These are phyloP conservation scores for Pythium phragmitis DNA, from an alignment of 352 stramenopile genomes.

Conservation along the genomic window DNA sequence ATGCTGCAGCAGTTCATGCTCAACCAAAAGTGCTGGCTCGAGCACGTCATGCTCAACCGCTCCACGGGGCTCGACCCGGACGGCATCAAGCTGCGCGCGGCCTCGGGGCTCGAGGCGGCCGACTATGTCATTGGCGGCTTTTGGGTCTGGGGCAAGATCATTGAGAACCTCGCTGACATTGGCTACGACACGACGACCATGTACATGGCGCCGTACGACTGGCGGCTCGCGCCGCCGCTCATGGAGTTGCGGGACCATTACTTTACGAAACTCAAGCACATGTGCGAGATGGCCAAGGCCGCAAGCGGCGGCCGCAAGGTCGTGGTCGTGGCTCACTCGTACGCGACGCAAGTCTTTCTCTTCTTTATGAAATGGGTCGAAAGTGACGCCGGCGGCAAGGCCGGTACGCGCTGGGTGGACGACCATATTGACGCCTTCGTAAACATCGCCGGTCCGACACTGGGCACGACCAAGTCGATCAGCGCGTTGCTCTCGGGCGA, in stretches of 20 bases:
- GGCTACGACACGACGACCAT: slow-evolving; percentile 93
- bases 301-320: slow-evolving; percentile 80
- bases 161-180: slow-evolving; percentile 90
- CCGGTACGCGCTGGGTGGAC: slow-evolving; percentile 91
- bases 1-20: slow-evolving; percentile 90
- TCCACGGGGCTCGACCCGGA: slow-evolving; percentile 88
- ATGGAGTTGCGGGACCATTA: slow-evolving; percentile 82
- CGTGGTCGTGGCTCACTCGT: slow-evolving; percentile 92
- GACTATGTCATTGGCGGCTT: slow-evolving; percentile 94
- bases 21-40: slow-evolving; percentile 91
- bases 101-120: slow-evolving; percentile 89
- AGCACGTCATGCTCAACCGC: slow-evolving; percentile 92
- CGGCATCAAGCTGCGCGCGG: slow-evolving; percentile 72
- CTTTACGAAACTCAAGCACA: slow-evolving; percentile 93
- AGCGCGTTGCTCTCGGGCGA: slow-evolving; percentile 93
- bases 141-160: slow-evolving; percentile 94
- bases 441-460: slow-evolving; percentile 93
- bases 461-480: slow-evolving; percentile 92
- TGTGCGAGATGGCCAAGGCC: slow-evolving; percentile 88
- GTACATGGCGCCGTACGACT: slow-evolving; percentile 88
- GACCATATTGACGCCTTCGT: slow-evolving; percentile 90
- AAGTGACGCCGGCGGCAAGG: slow-evolving; percentile 75
- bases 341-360: slow-evolving; percentile 90
- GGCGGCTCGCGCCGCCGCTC: slow-evolving; percentile 68
- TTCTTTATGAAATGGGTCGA: slow-evolving; percentile 97